Evolutionary conservation across 2,329 filamentous ascomycete species (phyloP), one percentile per base, ranked within the genome.

Genomic region (Colletotrichum tabaci): DNA sequence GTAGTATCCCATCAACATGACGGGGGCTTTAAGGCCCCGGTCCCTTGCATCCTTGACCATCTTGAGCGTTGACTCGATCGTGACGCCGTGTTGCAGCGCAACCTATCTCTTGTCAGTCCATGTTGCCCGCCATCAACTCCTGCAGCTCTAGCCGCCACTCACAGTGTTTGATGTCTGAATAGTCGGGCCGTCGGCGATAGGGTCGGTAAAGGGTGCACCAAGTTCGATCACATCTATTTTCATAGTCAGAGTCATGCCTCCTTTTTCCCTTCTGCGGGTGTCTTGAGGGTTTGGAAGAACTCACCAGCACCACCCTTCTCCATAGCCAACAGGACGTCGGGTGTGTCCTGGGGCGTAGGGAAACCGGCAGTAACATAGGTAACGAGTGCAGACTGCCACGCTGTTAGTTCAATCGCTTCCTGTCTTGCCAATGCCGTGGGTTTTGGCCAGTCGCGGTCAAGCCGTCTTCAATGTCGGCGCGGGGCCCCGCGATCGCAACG

Each of bases 1-100:
- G 85, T 98, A 99, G 89, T 99, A 99, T 78, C 96, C 96, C 96
- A 99, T 99, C 75, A 99, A 89, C 79, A 99, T 85, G 52, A 99
- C 90, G 0, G 96, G 96, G 0, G 92, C 91, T 77, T 88, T 92
- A 66, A 98, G 86, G 52, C 96, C 96, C 73, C 88, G 89, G 76
- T 88, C 87, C 77, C 96, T 89, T 57, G 96, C 94, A 74, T 93
- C 89, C 77, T 92, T 92, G 73, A 98, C 92, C 87, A 98, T 96
- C 78, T 93, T 88, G 50, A 99, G 88, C 18, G 94, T 93, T 63
- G 89, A 91, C 75, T 89, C 87, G 74, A 97, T 93, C 13, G 92
- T 97, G 74, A 98, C 94, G 72, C 95, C 94, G 86, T 99, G 96
- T 77, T 91, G 85, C 56, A 99, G 90, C 49, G 96, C 95, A 82